phyloP scores from a whole-genome alignment of 2,329 filamentous ascomycete species.

The Fusarium mangiferae region DNA sequence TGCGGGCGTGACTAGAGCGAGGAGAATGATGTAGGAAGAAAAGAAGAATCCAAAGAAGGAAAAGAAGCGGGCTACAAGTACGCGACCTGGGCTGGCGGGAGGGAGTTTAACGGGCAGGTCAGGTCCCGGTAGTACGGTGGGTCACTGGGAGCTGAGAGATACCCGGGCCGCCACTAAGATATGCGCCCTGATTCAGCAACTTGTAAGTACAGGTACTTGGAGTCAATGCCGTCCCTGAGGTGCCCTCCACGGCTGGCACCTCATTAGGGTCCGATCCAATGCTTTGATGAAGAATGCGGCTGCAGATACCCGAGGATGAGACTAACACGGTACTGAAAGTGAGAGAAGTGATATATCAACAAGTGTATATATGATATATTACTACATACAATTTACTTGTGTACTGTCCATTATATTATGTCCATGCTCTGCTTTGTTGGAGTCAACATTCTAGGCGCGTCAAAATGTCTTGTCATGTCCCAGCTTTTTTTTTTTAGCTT shows the following conservation, averaged over 20 bases:
- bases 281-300: not conserved
- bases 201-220: constrained; percentile 17
- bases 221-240: constrained; percentile 19
- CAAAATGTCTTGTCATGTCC: constrained; percentile 35
- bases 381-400: not conserved
- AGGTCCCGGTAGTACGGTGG: constrained; percentile 42
- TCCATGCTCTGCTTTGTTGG: not conserved
- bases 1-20: constrained; percentile 20
- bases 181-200: constrained; percentile 19
- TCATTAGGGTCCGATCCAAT: constrained; percentile 21
- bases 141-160: constrained; percentile 20
- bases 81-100: constrained; percentile 40
- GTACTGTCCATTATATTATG: not conserved
- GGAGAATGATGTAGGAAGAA: constrained; percentile 33
- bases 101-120: constrained; percentile 40
- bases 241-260: constrained; percentile 1
- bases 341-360: not conserved
- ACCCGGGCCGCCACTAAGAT: constrained; percentile 7
- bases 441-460: constrained; percentile 11
- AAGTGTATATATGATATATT: not conserved
- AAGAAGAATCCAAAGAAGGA: constrained; percentile 31
- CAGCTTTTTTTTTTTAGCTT: constrained; percentile 35
- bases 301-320: constrained; percentile 1
- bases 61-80: constrained; percentile 40
- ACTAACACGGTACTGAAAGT: not conserved